Base-by-base conservation (phyloP, 108 stramenopile species). In the Nitzschia inconspicua region DNA sequence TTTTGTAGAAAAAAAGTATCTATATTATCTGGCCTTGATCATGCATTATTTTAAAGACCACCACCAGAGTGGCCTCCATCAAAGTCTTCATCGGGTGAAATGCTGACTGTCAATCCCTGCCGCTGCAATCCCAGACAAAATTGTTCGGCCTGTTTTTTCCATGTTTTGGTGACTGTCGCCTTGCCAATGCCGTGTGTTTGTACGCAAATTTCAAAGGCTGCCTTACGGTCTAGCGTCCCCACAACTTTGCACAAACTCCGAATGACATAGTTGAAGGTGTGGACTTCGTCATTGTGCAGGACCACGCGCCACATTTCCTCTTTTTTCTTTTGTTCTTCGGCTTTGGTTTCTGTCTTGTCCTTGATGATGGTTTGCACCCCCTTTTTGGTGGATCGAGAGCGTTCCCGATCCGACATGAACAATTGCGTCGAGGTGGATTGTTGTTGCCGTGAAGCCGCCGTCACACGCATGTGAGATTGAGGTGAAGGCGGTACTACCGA, bases 211-310 rank as follows among this genome's bases (percentile, higher is more conserved):
- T 95, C 87, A 65, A 91, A 88, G 11, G 96, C 89, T 47, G 89
- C 91, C 57, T 89, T 89, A 47, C 82, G 76, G 49, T 89, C 88
- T 48, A 91, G 52, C n/a, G 85, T 89, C 46, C 86, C 88, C 29
- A 92, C 84, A 30, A 86, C 87, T 68, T 94, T 95, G 61, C 76
- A 80, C 48, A 95, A 75, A 77, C 77, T 82, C 43, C 85, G 78
- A 53, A 93, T 86, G n/a, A 97, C 96, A 56, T 97, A 97, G 52
- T 95, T 88, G 73, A 97, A 95, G 0, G 93, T 95, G 74, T 97
- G 94, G 20, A 95, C 89, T 67, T 95, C 93, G 75, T 97, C 96
- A 70, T 97, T 95, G 82, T 97, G 96, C 30, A 97, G 78, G 18
- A 97, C 72, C 3, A 97, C 93, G 22, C 94, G 81, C 91, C 93